Percentiles rank a stretch among this genome's conserved stretches.
phyloP scores from a whole-genome alignment of 2,329 filamentous ascomycete species.

The Fusarium abutilonis region DNA sequence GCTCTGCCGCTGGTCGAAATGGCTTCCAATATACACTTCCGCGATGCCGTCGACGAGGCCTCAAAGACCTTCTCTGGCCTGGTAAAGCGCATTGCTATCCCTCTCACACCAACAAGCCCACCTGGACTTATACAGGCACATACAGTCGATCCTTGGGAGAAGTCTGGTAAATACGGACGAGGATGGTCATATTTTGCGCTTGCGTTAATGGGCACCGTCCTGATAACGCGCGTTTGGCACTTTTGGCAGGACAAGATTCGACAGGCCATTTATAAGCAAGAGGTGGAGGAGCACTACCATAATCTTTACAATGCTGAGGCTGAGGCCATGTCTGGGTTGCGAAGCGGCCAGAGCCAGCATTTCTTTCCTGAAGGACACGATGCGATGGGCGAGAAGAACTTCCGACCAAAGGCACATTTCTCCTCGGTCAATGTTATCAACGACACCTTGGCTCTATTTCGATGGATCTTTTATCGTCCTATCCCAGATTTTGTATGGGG shows the following conservation, averaged over 20 bases:
- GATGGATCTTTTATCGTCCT: constrained; percentile 90
- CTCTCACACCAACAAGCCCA: constrained; percentile 67
- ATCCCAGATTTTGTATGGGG: constrained; percentile 77
- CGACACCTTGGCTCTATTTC: constrained; percentile 81
- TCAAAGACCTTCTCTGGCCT: constrained; percentile 52
- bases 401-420: constrained; percentile 74
- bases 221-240: constrained; percentile 81
- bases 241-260: constrained; percentile 94
- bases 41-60: constrained; percentile 48
- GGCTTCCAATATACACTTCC: constrained; percentile 52
- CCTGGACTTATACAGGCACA: constrained; percentile 70
- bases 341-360: constrained; percentile 67
- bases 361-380: constrained; percentile 77
- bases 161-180: constrained; percentile 85
- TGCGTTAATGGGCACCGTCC: constrained; percentile 72
- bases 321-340: constrained; percentile 57
- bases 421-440: constrained; percentile 80
- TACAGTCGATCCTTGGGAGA: constrained; percentile 78
- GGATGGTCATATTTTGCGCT: constrained; percentile 91
- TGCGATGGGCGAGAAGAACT: constrained; percentile 62
- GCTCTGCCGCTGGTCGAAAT: constrained; percentile 52
- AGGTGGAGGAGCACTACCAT: constrained; percentile 73
- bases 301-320: constrained; percentile 62
- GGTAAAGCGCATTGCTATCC: constrained; percentile 67
- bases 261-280: constrained; percentile 87